Evolutionary conservation across 2,329 filamentous ascomycete genomes (phyloP).

Genomic region (Exserohilum rostratum): DNA sequence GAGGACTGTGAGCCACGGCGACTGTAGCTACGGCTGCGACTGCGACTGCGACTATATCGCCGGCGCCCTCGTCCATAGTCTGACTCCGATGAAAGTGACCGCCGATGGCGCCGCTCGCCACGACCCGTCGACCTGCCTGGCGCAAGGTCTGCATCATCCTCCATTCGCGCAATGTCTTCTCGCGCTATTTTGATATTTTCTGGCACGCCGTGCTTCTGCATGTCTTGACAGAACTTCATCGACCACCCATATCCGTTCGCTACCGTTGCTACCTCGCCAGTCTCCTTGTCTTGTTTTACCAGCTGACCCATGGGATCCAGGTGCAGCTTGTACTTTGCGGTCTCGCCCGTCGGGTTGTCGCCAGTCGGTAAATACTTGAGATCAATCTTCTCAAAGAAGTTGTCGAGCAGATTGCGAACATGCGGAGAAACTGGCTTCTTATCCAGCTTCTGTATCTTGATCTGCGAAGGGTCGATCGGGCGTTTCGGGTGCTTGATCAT

Average conservation of each 20-base stretch:
- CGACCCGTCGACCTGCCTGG: slow-evolving; percentile 11
- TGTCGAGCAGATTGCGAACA: slow-evolving; percentile 71
- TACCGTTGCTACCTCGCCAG: slow-evolving; percentile 67
- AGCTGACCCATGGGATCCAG: slow-evolving; percentile 77
- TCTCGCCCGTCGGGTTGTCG: slow-evolving; percentile 42
- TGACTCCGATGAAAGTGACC: slow-evolving; percentile 24
- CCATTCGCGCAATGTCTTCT: slow-evolving; percentile 26
- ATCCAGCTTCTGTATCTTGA: slow-evolving; percentile 69
- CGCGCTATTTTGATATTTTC: slow-evolving; percentile 29
- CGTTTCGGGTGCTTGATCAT: slow-evolving; percentile 76
- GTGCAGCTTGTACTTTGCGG: slow-evolving; percentile 53
- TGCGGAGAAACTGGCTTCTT: slow-evolving; percentile 67
- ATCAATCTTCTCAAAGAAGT: slow-evolving; percentile 68
- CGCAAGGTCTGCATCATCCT: slow-evolving; percentile 15
- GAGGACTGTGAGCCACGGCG: slow-evolving; percentile 23
- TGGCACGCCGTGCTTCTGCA: slow-evolving; percentile 60
- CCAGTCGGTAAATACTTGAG: slow-evolving; percentile 56
- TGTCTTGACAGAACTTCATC: slow-evolving; percentile 76
- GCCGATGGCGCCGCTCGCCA: slow-evolving; percentile 15
- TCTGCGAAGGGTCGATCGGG: slow-evolving; percentile 73
- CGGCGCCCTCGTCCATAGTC: slow-evolving; percentile 18
- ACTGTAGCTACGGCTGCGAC: slow-evolving; percentile 20
- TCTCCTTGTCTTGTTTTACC: slow-evolving; percentile 68
- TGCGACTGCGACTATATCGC: slow-evolving; percentile 18
- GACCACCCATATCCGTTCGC: slow-evolving; percentile 93